Percentiles rank a stretch among this genome's conserved stretches.
Evolutionary conservation across 768 basidiomycete species (phyloP).

Genomic region (Tylopilus subfusipes): DNA sequence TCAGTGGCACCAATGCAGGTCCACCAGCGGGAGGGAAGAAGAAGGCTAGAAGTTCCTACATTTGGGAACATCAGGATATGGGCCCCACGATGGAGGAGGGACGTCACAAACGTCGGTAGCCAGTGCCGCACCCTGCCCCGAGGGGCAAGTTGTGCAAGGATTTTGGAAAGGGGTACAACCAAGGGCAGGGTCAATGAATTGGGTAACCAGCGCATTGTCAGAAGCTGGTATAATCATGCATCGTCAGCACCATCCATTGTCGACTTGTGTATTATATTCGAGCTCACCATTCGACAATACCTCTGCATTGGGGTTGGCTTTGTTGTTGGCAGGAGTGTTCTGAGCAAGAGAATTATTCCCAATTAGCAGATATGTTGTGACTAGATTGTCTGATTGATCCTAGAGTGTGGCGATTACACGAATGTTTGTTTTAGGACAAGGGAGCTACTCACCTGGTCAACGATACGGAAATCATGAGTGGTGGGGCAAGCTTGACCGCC

Average conservation of each 20-base stretch:
- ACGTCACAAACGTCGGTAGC: slow-evolving; percentile 20
- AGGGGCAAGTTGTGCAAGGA: slow-evolving; percentile 24
- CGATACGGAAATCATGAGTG: slow-evolving; percentile 27
- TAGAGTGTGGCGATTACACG: not conserved
- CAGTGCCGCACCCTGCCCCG: slow-evolving; percentile 17
- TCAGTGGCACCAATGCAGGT: slow-evolving; percentile 25
- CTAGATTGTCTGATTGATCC: slow-evolving; percentile 29
- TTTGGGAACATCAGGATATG: not conserved
- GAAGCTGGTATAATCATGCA: slow-evolving; percentile 13
- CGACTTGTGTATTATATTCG: not conserved
- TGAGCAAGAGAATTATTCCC: slow-evolving; percentile 22
- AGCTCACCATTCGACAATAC: slow-evolving; percentile 25
- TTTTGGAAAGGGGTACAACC: slow-evolving; percentile 26
- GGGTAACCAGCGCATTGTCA: slow-evolving; percentile 25
- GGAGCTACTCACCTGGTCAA: slow-evolving; percentile 18
- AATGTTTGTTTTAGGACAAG: not conserved
- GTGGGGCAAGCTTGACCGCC: slow-evolving; percentile 24
- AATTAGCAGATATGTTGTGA: slow-evolving; percentile 29
- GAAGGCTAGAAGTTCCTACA: slow-evolving; percentile 22
- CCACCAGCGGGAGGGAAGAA: slow-evolving; percentile 25
- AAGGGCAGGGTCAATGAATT: slow-evolving; percentile 26
- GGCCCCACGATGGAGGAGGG: not conserved
- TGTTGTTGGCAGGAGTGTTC: slow-evolving; percentile 23
- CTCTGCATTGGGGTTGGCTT: slow-evolving; percentile 23
- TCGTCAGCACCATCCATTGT: not conserved